Evolutionary conservation across 1,139 yeast species (phyloP), one percentile per base, ranked within the genome.

Genomic region (Debaryomyces psychrophilus): DNA sequence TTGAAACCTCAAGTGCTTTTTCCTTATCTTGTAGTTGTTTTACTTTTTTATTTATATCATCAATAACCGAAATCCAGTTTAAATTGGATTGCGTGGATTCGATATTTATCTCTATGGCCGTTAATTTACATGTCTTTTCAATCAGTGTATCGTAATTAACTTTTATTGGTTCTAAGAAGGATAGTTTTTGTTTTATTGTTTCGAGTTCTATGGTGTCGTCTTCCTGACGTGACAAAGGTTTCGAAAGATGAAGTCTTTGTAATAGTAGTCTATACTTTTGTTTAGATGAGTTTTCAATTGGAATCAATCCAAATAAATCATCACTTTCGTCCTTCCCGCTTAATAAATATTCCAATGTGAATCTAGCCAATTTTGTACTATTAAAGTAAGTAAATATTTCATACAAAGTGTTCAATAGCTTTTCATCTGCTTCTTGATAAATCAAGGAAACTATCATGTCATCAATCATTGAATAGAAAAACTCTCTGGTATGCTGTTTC

Each of bases 351-450:
- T 92, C 98, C 37, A 87, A 62, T 0, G 86, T 73, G 44, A 76
- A 76, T 42, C 93, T 67, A 0, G 87, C 80, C 14, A 89, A 64
- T 45, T 85, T 73, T 11, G 65, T 62, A 18, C 73, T 68, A 5
- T 73, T 74, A 44, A 85, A 70, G 51, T 75, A 76, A 5, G 66
- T 51, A 51, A 81, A 82, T 1, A 85, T 62, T 15, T 79, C 77
- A 31, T 74, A 68, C 25, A 85, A 59, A 0, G 80, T 61, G 5
- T 71, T 67, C 8, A 83, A 68, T 1, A 84, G 68, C 7, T 72
- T 64, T 14, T 76, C 73, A 54, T 86, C 95, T 0, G 85, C 87
- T 47, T 83, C 87, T 27, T 81, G 82, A 60, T 84, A 85, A 34
- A 81, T 73, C 8, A 84, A 64, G 0, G 87, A 76, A 26, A 69